Evolutionary conservation across 495 filamentous ascomycete species (phyloP), one percentile per base, ranked within the genome.

Genomic region (Corynascus novoguineensis): DNA sequence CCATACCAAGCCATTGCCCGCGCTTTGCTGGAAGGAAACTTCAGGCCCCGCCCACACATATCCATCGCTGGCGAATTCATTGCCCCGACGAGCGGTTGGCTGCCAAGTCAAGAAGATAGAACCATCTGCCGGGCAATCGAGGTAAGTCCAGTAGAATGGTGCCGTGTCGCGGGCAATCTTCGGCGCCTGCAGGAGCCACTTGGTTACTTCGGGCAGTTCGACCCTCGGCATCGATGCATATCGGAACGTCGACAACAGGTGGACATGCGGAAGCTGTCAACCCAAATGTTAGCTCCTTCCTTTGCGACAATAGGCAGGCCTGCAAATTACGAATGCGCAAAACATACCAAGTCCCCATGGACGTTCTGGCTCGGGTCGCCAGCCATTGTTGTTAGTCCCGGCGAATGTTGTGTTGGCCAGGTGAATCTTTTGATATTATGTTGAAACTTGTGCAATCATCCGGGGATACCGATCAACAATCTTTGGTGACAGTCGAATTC

Each of bases 91-190:
- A 21, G 78, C 73, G 9, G 83, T 74, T 1, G 92, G 88, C 68
- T 95, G 90, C 92, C 92, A 97, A 35, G 85, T 86, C 22, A 97
- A 77, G 66, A 91, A 80, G 27, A 95, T 79, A 17, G 83, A 84
- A 10, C 90, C 90, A 73, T 95, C 88, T 31, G 74, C 76, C 5
- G 92, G 92, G 28, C 83, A 81, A 59, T 92, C 85, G 41, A 97
- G 78, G 71, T 93, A 96, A 17, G 86, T 90, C 92, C 92, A 98
- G 66, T 82, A 86, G 80, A 97, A 90, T 6, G 90, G 80, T 34
- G 88, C 82, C 47, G 77, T 72, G 60, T 89, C 83, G 58, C 85
- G 86, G 35, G 88, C 83, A 44, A 95, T 85, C 61, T 84, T 86
- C 4, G 88, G 87, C n/a, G 90, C 91, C 65, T 83, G 76, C 55